Evolutionary conservation across 768 basidiomycete genomes (phyloP).

Genomic region (Naganishia randhawae): DNA sequence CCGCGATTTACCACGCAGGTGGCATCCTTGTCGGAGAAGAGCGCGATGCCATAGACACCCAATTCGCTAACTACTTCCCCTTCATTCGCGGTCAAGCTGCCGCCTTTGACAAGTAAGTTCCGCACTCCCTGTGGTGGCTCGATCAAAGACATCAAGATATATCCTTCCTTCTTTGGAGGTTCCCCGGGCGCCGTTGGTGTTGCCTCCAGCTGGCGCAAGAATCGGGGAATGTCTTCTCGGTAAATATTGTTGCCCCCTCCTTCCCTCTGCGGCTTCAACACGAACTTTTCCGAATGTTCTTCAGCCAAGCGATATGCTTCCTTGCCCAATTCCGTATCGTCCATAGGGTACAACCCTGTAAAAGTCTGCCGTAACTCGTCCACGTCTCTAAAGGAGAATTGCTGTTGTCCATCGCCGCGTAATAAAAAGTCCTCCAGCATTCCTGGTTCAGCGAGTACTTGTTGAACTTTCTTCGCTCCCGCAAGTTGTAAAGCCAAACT

Average conservation of each 20-base stretch:
- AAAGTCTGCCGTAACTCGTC: conserved; percentile 67
- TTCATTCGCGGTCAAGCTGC: conserved; percentile 49
- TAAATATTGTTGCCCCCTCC: conserved; percentile 97
- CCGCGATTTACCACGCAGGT: conserved; percentile 58
- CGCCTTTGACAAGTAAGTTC: conserved; percentile 75
- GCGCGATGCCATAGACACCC: conserved; percentile 82
- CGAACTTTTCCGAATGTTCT: conserved; percentile 58
- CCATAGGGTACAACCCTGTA: conserved; percentile 84
- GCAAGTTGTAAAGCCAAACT: conserved; percentile 87
- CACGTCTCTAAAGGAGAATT: conserved; percentile 50
- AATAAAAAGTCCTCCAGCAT: conserved; percentile 70
- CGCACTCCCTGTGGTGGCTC: conserved; percentile 64
- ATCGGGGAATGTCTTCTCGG: conserved; percentile 70
- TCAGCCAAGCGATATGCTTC: conserved; percentile 60
- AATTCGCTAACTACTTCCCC: conserved; percentile 80
- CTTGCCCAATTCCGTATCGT: conserved; percentile 45
- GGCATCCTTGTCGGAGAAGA: conserved; percentile 60
- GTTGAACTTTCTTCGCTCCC: conserved; percentile 91
- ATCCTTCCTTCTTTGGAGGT: conserved; percentile 65
- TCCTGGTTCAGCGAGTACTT: conserved; percentile 70
- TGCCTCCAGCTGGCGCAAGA: conserved; percentile 63
- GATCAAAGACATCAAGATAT: conserved; percentile 96
- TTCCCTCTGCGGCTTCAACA: conserved; percentile 96
- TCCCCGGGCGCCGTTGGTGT: conserved; percentile 31
- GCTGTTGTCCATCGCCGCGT: conserved; percentile 24